Conservation (phyloP, 1,284 basidiomycete genomes). For the Ceratobasidium sp. region DNA sequence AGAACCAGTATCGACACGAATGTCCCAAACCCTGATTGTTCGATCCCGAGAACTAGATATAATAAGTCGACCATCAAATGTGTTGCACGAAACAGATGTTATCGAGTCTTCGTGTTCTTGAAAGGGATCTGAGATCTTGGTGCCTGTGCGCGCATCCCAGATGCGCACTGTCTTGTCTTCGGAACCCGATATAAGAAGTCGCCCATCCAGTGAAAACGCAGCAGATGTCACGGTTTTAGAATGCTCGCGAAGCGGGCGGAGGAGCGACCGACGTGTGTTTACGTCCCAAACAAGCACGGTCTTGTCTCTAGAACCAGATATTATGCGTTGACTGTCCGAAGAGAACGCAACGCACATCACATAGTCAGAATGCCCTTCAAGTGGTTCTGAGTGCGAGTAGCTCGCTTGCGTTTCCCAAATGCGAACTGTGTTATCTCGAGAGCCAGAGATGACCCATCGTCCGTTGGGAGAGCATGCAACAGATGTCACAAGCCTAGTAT, state of each 20-base stretch:
- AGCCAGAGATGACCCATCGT: conserved; percentile 22
- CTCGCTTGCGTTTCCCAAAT: conserved; percentile 8
- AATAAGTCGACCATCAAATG: conserved; percentile 24
- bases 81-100: no score
- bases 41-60: conserved; percentile 41
- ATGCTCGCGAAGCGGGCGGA: not conserved
- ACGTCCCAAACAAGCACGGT: conserved; percentile 41
- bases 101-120: not conserved
- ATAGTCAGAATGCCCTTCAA: conserved; percentile 28
- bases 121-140: no score
- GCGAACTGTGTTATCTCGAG: conserved; percentile 8
- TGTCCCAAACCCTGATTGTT: no score
- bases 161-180: no score
- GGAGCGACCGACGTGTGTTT: no score
- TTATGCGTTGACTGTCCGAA: not conserved
- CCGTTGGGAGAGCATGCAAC: conserved; percentile 33
- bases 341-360: no score
- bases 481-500: no score
- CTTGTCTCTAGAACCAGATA: conserved; percentile 36
- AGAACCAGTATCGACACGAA: no score
- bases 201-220: no score
- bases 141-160: no score
- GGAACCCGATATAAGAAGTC: no score
- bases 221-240: no score
- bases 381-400: not conserved